Base-by-base conservation (phyloP, 179 eudicot genomes). In the Corrigiola litoralis region DNA sequence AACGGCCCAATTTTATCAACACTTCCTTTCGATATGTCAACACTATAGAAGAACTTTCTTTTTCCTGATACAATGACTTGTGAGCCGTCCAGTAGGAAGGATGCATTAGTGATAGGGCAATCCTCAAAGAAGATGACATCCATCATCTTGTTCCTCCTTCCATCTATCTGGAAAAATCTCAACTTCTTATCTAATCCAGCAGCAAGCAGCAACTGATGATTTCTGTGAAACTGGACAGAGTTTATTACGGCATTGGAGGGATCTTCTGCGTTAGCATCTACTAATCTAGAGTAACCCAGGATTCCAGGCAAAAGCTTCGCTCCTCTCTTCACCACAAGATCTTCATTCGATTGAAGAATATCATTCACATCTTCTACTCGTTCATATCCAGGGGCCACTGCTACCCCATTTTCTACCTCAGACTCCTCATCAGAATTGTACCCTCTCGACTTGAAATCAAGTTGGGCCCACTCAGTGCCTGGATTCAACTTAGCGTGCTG, bases 131-230 rank as follows among this genome's bases (percentile, higher is more conserved):
- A 86, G 18, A 90, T 81, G 66, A 77, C 75, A 51, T 90, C 88
- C 27, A 90, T 74, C 79, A 81, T 80, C 32, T 81, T 79, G 75
- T 89, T 92, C 65, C 84, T 77, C 81, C 80, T 92, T 0, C 98
- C 98, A 79, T 89, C 98, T 14, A 92, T 81, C 69, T 92, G 98
- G 53, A 89, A 92, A 68, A 92, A 89, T 46, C 85, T 82, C 65
- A 92, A 48, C 76, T 73, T 87, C 61, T 67, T 79, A 61, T 92
- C 98, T 52, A 79, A 66, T 49, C 96, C 96, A 36, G 82, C 92
- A 56, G 89, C 61, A 61, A 92, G 89, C 38, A 89, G 96, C 78
- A 92, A 64, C 77, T 92, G 96, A 34, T 79, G 89, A 61, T 92
- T 89, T 71, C 94, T 85, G 60, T 92, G 98, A 60, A 92, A 92